Evolutionary conservation across 2,329 filamentous ascomycete genomes (phyloP).

Genomic region (Colletotrichum limetticola): DNA sequence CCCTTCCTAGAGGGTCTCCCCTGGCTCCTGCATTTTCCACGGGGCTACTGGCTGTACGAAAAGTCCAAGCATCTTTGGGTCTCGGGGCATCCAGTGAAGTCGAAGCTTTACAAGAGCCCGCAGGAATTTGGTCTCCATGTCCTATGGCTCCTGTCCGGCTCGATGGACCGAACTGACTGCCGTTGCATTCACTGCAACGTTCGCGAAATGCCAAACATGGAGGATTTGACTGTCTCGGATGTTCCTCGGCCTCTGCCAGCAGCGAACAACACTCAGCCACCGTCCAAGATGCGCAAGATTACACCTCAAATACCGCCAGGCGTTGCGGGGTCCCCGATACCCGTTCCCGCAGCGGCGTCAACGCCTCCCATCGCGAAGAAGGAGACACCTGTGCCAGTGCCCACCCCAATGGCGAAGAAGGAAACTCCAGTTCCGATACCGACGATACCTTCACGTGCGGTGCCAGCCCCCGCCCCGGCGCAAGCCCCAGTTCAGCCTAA

Average conservation of each 20-base stretch:
- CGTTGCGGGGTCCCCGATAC: slow-evolving; percentile 17
- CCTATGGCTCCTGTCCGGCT: slow-evolving; percentile 62
- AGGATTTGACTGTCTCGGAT: slow-evolving; percentile 25
- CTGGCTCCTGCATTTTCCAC: slow-evolving; percentile 57
- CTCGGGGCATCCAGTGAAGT: slow-evolving; percentile 59
- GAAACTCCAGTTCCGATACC: slow-evolving; percentile 26
- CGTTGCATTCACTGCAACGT: slow-evolving; percentile 62
- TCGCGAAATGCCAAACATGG: slow-evolving; percentile 34
- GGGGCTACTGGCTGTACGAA: slow-evolving; percentile 59
- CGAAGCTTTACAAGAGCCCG: slow-evolving; percentile 62
- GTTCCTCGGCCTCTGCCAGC: neutral
- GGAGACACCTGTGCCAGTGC: slow-evolving; percentile 30
- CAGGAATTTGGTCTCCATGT: slow-evolving; percentile 64
- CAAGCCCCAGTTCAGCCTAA: neutral
- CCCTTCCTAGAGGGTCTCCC: slow-evolving; percentile 50
- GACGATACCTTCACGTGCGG: neutral
- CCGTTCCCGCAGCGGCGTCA: slow-evolving; percentile 3
- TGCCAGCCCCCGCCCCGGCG: neutral
- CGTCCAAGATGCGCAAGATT: slow-evolving; percentile 34
- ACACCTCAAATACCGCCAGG: slow-evolving; percentile 19
- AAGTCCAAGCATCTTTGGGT: slow-evolving; percentile 61
- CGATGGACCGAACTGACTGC: slow-evolving; percentile 59
- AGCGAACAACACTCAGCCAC: slow-evolving; percentile 33
- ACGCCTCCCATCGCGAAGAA: slow-evolving; percentile 11
- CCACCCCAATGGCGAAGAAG: slow-evolving; percentile 11